Conservation (phyloP, 192 early-diverging fungal species). For the Allomyces javanicus region DNA sequence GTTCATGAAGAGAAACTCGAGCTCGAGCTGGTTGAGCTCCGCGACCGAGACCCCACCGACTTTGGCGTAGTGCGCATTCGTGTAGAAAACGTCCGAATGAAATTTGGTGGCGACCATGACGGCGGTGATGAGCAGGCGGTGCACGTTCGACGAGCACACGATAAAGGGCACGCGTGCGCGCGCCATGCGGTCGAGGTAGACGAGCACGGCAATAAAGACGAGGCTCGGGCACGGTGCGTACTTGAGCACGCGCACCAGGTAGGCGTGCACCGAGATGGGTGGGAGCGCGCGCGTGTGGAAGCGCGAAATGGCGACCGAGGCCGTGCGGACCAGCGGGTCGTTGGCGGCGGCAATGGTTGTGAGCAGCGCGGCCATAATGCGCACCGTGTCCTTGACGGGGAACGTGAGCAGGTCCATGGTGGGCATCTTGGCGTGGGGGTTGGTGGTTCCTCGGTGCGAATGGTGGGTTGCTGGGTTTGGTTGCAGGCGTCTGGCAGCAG, state of each 20-base stretch:
- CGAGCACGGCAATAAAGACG: conserved; percentile 70
- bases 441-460: too few relatives aligned
- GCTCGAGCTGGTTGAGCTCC: conserved; percentile 78
- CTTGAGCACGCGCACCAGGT: conserved; percentile 69
- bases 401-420: conserved; percentile 39
- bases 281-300: conserved; percentile 85
- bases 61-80: conserved; percentile 74
- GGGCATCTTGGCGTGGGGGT: too few relatives aligned
- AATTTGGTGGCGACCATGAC: conserved; percentile 82
- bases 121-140: conserved; percentile 74
- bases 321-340: conserved; percentile 23
- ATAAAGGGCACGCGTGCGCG: conserved; percentile 40
- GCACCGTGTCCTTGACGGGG: conserved; percentile 37
- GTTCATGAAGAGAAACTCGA: conserved; percentile 71
- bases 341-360: conserved; percentile 39
- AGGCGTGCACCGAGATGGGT: conserved; percentile 72
- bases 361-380: conserved; percentile 36
- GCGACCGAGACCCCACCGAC: conserved; percentile 74
- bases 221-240: conserved; percentile 87
- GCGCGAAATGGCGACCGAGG: conserved; percentile 28
- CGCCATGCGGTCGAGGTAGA: conserved; percentile 76
- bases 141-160: conserved; percentile 75
- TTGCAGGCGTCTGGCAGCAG: too few relatives aligned
- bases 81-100: conserved; percentile 83
- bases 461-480: too few relatives aligned